Evolutionary conservation across 305 asterid species (phyloP), one percentile per base, ranked within the genome.

Genomic region (Fraxinus paxiana): DNA sequence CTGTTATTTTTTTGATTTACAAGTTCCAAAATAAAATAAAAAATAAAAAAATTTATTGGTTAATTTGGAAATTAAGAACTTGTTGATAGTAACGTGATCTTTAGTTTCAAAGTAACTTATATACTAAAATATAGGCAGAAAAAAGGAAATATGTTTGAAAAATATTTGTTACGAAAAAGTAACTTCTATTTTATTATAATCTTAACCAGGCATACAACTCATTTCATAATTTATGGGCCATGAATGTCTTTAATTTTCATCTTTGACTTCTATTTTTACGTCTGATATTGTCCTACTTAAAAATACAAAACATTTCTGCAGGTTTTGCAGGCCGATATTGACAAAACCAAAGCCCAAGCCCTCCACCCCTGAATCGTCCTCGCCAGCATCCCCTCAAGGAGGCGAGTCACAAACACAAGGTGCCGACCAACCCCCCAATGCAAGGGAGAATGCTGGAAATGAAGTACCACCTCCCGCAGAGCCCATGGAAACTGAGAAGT

Each of bases 321-420:
- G 97, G 90, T 75, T 87, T 22, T 94, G 97, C 86, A 86, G 93
- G 89, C 96, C 98, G 0, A 85, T 92, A 65, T 87, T 93, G 97
- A 92, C 85, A 10, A 94, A 94, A 84, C 97, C 97, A 35, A 92
- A 88, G 83, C 91, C 97, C 9, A 90, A 91, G 83, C 92, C 97
- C 7, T 85, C 96, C 0, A 78, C 92, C n/a, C 92, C 97, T 0
- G 97, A 92, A 80, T 4, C 91, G 41, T 73, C 93, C 5, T 72
- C 98, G 15, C 90, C 96, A 26, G 83, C 90, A 33, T 26, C 96
- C 20, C 51, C 97, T 28, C 89, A 88, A 46, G 92, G 89, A 46
- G 87, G 84, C 0, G 95, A 92, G 46, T 61, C 89, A 0, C 90
- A 87, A n/a, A 54, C 91, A 17, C 90, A 83, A 28, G 87, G 87